Evolutionary conservation across 805 yeast genomes (phyloP).

Genomic region (Lipomyces yamadae): DNA sequence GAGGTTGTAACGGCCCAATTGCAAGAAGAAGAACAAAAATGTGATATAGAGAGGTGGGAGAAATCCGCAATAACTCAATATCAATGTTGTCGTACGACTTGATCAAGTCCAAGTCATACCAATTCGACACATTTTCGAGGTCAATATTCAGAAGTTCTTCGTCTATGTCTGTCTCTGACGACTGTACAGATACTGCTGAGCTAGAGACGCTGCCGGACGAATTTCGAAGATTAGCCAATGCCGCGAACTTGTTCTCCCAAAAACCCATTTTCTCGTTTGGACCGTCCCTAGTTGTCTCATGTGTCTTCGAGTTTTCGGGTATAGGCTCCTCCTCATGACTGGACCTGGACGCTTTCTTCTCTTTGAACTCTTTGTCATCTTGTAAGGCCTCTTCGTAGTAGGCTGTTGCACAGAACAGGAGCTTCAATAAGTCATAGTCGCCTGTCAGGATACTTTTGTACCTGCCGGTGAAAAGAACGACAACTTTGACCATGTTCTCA

Average conservation of each 20-base stretch:
- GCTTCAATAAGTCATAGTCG: conserved; percentile 50
- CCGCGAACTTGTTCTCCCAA: conserved; percentile 28
- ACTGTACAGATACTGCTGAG: conserved; percentile 8
- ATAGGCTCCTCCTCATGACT: conserved; percentile 34
- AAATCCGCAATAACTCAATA: conserved; percentile 47
- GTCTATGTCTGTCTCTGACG: conserved; percentile 33
- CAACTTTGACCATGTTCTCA: conserved; percentile 52
- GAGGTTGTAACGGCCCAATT: conserved; percentile 50
- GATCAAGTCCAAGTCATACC: conserved; percentile 48
- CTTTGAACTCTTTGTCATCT: conserved; percentile 18
- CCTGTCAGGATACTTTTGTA: conserved; percentile 47
- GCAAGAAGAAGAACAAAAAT: conserved; percentile 58
- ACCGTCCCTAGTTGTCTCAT: neutral
- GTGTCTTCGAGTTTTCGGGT: neutral
- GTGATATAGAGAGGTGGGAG: conserved; percentile 51
- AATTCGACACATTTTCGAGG: conserved; percentile 36
- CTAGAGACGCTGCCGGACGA: conserved; percentile 8
- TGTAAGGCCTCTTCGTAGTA: conserved; percentile 23
- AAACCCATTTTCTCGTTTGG: conserved; percentile 16
- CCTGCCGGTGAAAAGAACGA: conserved; percentile 53
- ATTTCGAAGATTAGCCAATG: conserved; percentile 10
- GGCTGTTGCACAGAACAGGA: conserved; percentile 57
- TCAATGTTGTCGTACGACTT: conserved; percentile 54
- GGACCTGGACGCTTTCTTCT: conserved; percentile 30
- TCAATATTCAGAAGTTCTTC: conserved; percentile 37